Evolutionary conservation across 2,329 filamentous ascomycete genomes (phyloP), one percentile per base, ranked within the genome.

Genomic region (Fusarium dimerum): DNA sequence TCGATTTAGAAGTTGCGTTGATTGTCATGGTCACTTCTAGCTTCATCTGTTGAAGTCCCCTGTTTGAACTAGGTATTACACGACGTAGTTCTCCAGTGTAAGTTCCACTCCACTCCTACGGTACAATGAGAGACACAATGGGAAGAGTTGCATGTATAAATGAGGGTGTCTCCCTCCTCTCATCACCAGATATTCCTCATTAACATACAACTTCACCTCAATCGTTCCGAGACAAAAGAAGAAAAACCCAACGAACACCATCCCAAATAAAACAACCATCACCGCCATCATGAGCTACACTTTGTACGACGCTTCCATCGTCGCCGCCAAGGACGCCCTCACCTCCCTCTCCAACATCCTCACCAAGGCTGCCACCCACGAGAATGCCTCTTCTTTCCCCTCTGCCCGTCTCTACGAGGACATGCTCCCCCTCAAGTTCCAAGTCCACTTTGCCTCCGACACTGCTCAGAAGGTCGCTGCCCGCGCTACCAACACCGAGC

Each of bases 391-490:
- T 43, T 62, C 60, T 12, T 55, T 77, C 48, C 52, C 69, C 47
- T 51, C 62, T 5, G 67, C 70, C 32, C 67, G 67, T 39, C 63
- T 78, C 34, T 48, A 61, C 55, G 62, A 67, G 3, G 74, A 78
- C 68, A 79, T 79, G 77, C 67, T 71, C 9, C 70, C 73, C 46
- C 62, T 78, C 36, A 65, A 52, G 59, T 72, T 74, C 66, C 77
- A 79, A 62, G 63, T 77, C 50, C 52, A 57, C 56, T 60, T 71
- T 51, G 58, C 62, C 39, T 61, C 68, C 54, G 67, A 71, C 57
- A 43, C 55, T 9, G 52, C 64, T 29, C 53, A 64, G 52, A 71
- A 72, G 65, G 52, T 73, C 16, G 58, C 68, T 38, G 66, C 69
- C 16, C 71, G 71, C 54, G 56, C 69, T 40, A 57, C 59, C 11